Base-by-base conservation (phyloP, 75 land plant genomes). In the Ceratopteris richardii region DNA sequence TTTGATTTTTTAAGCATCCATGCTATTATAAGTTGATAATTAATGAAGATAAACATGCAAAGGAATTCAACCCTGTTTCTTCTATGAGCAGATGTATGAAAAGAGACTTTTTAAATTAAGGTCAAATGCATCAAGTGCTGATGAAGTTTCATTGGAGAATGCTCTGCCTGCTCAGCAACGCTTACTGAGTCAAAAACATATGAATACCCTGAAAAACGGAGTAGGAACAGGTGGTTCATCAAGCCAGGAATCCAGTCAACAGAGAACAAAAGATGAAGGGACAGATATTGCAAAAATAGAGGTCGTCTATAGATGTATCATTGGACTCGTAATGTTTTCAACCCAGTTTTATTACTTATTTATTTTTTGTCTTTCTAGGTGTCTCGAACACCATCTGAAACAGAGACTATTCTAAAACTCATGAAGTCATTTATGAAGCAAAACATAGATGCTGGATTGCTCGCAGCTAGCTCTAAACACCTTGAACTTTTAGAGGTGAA, bases 401-500 rank as follows among this genome's bases (percentile, higher is more conserved):
- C 89, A 41, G 97, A 92, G 62, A 60, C 77, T 33, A 73, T 75
- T 26, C 83, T 92, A 29, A 72, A 70, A 31, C 61, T 78, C 50
- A 56, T 91, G 43, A 87, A 69, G 57, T 70, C 56, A 24, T 68
- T 61, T 56, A 63, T 70, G 5, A 86, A 70, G 67, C 54, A 70
- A 55, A 63, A 53, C 0, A 22, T 78, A 41, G 82, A 80, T 11
- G 80, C 57, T 62, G 81, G 80, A 17, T 58, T 62, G 44, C 20
- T 71, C 14, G 64, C 63, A 20, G 71, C 77, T 59, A 85, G 94
- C 53, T 74, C 21, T 20, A 78, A 78, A 60, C 97, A 87, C 39
- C 70, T 92, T 19, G 77, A 51, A 26, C 67, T 73, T 59, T 72
- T 92, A 65, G 97, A 92, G 85, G 97, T 92, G 74, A 63, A 23